These are phyloP conservation scores for Amaranthus palmeri DNA, from an alignment of 148 eudicot species.

Conservation along the genomic window DNA sequence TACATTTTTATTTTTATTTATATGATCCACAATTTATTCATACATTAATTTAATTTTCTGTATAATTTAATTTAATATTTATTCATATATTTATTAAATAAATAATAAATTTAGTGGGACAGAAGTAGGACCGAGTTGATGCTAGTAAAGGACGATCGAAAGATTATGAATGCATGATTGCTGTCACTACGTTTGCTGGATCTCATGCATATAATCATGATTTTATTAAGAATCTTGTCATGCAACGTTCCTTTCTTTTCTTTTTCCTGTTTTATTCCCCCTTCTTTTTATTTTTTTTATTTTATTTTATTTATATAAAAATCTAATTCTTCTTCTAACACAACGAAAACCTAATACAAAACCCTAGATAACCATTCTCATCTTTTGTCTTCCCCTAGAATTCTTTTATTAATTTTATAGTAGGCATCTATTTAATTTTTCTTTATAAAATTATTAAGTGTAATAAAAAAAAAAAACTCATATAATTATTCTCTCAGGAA, in stretches of 20 bases:
- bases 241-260: conserved; percentile 13
- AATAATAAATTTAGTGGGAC: no score
- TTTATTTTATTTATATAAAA: background rate
- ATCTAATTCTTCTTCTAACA: background rate
- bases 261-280: conserved; percentile 14
- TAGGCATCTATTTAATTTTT: no score
- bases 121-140: conserved; percentile 1
- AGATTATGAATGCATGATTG: conserved; percentile 32
- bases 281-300: background rate
- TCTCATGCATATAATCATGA: conserved; percentile 33
- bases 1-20: no score
- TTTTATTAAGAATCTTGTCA: conserved; percentile 19
- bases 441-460: no score
- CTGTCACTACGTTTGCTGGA: conserved; percentile 24
- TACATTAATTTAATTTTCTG: no score
- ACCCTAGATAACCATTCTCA: background rate
- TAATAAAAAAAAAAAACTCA: no score
- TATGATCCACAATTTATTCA: no score
- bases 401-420: background rate
- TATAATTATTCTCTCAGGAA: no score
- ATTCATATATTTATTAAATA: no score
- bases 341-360: background rate
- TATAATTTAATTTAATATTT: no score
- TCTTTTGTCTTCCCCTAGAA: background rate
- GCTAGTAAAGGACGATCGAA: conserved; percentile 9